A percentile compares a stretch with the other conserved stretches of the same genome.
Conservation (phyloP, 768 basidiomycete genomes). For the Phanerodontia chrysosporium region DNA sequence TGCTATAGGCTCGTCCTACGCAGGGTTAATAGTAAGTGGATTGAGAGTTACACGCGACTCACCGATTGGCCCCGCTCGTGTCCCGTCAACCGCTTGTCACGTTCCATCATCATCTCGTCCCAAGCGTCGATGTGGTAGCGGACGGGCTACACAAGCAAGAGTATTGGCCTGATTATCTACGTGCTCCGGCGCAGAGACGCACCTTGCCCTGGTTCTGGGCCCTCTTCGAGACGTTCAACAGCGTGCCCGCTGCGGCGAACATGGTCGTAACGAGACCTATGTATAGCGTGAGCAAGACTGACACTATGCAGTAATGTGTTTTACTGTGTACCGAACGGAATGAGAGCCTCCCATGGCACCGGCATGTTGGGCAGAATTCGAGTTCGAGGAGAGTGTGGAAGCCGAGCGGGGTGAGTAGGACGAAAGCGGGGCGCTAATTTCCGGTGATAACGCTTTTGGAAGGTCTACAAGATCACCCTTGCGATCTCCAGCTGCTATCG, state of each 20-base stretch:
- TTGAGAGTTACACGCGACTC: constrained; percentile 28
- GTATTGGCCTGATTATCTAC: background rate
- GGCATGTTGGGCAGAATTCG: constrained; percentile 57
- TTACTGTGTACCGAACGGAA: constrained; percentile 74
- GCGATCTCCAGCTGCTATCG: background rate
- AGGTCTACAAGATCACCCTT: background rate
- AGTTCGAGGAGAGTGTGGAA: constrained; percentile 1
- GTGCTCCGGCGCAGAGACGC: background rate
- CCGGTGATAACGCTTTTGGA: background rate
- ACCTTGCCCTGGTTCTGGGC: constrained; percentile 93
- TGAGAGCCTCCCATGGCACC: constrained; percentile 94
- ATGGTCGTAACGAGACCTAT: constrained; percentile 78
- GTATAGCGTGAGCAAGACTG: background rate
- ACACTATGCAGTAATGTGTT: background rate
- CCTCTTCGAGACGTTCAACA: constrained; percentile 72
- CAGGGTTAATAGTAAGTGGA: background rate
- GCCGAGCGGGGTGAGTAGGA: background rate
- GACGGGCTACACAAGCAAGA: constrained; percentile 15
- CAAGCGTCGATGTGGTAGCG: constrained; percentile 84
- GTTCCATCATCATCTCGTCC: constrained; percentile 96
- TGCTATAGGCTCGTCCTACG: constrained; percentile 62
- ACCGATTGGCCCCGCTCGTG: constrained; percentile 84
- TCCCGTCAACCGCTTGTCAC: constrained; percentile 86
- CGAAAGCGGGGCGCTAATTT: constrained; percentile 7
- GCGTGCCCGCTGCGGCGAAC: constrained; percentile 89